A percentile compares a stretch with the other conserved stretches of the same genome.
phyloP scores from a whole-genome alignment of 129 eudicot genomes.

The Pseudognaphalium luteoalbum region DNA sequence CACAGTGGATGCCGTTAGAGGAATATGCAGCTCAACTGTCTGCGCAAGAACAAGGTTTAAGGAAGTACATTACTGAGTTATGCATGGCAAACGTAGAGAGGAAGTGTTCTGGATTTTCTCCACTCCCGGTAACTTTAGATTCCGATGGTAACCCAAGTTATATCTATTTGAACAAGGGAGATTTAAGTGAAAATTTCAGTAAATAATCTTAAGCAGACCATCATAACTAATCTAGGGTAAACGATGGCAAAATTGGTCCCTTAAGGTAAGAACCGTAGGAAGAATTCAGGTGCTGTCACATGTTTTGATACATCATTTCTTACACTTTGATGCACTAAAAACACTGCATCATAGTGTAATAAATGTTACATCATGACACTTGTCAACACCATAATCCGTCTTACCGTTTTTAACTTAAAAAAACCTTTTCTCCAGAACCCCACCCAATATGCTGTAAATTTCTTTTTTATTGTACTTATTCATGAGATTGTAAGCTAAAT shows the following conservation, averaged over 20 bases:
- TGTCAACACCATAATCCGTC: neutral
- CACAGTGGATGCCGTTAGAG: constrained; percentile 71
- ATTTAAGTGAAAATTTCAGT: constrained; percentile 23
- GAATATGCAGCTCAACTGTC: constrained; percentile 61
- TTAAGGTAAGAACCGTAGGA: neutral
- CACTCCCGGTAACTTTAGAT: constrained; percentile 33
- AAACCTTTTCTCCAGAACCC: neutral
- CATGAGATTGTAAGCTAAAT: neutral
- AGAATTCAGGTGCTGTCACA: too few species aligned
- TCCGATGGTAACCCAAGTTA: constrained; percentile 29
- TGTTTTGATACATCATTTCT: too few species aligned
- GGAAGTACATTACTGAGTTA: constrained; percentile 38
- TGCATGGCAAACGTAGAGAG: constrained; percentile 47
- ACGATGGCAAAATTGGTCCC: neutral
- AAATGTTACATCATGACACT: neutral
- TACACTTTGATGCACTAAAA: too few species aligned
- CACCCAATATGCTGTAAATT: neutral
- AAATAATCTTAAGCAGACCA: neutral
- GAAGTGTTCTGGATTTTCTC: constrained; percentile 51
- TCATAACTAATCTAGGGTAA: neutral
- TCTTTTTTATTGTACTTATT: neutral
- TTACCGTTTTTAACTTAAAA: neutral
- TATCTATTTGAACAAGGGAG: constrained; percentile 45
- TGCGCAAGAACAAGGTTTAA: constrained; percentile 38
- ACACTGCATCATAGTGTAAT: neutral